Percentiles rank a stretch among this genome's conserved stretches.
Evolutionary conservation across 139 green algal genomes (phyloP).

Genomic region (Trebouxia sp.): DNA sequence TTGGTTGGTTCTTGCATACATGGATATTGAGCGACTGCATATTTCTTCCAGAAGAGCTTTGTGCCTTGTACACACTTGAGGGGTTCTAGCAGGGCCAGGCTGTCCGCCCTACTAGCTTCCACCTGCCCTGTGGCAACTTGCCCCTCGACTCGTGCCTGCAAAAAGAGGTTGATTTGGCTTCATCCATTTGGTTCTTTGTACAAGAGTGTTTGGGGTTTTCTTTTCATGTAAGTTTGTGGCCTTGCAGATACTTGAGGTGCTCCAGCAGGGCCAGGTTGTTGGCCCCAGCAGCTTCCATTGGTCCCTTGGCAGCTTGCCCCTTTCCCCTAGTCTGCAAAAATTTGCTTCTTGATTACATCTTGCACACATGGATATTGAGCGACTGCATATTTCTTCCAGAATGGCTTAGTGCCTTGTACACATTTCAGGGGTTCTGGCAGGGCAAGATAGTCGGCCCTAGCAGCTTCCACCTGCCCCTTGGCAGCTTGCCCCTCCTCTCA

Average conservation of each 20-base stretch:
- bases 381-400: no score
- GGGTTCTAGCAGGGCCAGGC: slow-evolving; percentile 87
- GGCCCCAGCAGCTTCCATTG: slow-evolving; percentile 55
- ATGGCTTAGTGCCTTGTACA: slow-evolving; percentile 73
- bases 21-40: no score
- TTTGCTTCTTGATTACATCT: not conserved
- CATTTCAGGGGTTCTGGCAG: slow-evolving; percentile 88
- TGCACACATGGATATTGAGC: no score
- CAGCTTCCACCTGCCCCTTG: slow-evolving; percentile 47
- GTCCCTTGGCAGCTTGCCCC: no score
- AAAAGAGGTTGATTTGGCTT: no score
- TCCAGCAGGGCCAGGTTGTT: slow-evolving; percentile 94
- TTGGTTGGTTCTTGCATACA: not conserved
- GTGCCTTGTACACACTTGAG: slow-evolving; percentile 81
- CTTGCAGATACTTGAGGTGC: slow-evolving; percentile 79
- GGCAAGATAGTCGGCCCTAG: slow-evolving; percentile 86
- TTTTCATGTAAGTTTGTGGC: slow-evolving; percentile 42
- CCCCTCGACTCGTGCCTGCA: no score
- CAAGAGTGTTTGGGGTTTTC: no score
- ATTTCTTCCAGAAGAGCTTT: no score
- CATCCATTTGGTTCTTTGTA: no score
- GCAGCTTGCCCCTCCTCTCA: no score
- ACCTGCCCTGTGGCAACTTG: slow-evolving; percentile 36
- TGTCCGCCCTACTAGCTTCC: slow-evolving; percentile 73
- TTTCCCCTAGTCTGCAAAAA: slow-evolving; percentile 6